These are phyloP conservation scores for Phialemoniopsis sp. DNA, from an alignment of 2,329 filamentous ascomycete genomes.

Conservation along the genomic window DNA sequence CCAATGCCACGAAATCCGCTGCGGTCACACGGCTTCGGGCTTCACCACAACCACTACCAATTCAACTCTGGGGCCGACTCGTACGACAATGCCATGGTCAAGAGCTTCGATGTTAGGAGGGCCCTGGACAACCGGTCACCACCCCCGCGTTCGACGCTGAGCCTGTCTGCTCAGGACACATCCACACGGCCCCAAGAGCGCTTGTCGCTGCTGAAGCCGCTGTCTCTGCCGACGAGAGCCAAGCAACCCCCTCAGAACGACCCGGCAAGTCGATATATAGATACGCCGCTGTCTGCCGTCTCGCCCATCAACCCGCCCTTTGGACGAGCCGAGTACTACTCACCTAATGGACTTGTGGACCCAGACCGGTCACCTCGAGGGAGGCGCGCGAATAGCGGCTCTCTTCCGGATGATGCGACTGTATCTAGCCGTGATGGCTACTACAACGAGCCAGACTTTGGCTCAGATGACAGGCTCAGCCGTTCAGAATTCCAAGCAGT, in stretches of 20 bases:
- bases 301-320: constrained; percentile 42
- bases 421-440: constrained; percentile 38
- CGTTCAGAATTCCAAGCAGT: constrained; percentile 29
- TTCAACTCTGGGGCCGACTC: constrained; percentile 40
- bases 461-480: constrained; percentile 35
- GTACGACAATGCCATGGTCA: constrained; percentile 47
- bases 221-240: constrained; percentile 42
- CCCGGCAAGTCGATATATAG: constrained; percentile 36
- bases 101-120: constrained; percentile 48
- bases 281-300: constrained; percentile 40
- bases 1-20: constrained; percentile 25
- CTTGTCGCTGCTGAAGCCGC: constrained; percentile 34
- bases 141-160: constrained; percentile 36
- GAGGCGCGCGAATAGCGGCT: constrained; percentile 44
- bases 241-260: constrained; percentile 36
- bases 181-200: constrained; percentile 17
- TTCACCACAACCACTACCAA: constrained; percentile 45
- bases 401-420: constrained; percentile 37
- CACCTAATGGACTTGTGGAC: constrained; percentile 38
- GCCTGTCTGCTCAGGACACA: constrained; percentile 32
- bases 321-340: constrained; percentile 36
- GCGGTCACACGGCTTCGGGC: constrained; percentile 38
- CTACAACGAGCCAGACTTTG: constrained; percentile 38
- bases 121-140: constrained; percentile 39
- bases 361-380: constrained; percentile 43